A percentile compares a stretch with the other conserved stretches of the same genome.
phyloP scores from a whole-genome alignment of 75 land plant species.

The Pinus tabuliformis region DNA sequence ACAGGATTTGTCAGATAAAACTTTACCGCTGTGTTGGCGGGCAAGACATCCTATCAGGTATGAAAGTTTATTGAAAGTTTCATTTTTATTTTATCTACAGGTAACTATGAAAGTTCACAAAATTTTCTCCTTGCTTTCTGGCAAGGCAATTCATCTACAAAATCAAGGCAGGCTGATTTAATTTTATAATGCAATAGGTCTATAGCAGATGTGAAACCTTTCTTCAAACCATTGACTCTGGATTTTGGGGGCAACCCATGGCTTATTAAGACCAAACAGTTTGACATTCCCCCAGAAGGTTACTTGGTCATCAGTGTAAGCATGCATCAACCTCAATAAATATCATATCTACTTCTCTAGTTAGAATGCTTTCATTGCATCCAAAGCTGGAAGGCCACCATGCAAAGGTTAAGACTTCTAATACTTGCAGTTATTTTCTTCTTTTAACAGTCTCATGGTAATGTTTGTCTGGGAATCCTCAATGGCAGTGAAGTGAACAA shows the following conservation, averaged over 20 bases:
- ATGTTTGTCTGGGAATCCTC: constrained; percentile 80
- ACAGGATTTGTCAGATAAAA: constrained; percentile 47
- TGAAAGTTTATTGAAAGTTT: background rate
- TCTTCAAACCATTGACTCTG: constrained; percentile 58
- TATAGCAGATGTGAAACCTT: constrained; percentile 41
- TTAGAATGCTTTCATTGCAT: background rate
- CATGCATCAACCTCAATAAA: background rate
- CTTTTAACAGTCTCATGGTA: constrained; percentile 50
- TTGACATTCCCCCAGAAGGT: constrained; percentile 64
- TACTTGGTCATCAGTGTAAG: constrained; percentile 74
- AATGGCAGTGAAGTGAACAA: constrained; percentile 52
- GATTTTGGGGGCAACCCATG: constrained; percentile 56
- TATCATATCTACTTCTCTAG: constrained; percentile 10
- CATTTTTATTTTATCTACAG: background rate
- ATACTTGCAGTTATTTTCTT: background rate
- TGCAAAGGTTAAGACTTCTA: background rate
- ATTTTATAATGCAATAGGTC: constrained; percentile 32
- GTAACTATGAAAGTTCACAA: background rate
- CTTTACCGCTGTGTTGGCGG: constrained; percentile 69
- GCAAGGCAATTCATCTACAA: background rate
- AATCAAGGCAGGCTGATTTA: background rate
- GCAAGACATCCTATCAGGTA: constrained; percentile 47
- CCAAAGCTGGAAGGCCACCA: background rate
- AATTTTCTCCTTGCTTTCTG: background rate
- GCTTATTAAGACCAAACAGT: constrained; percentile 29